Base-by-base conservation (phyloP, 2,329 filamentous ascomycete genomes). In the Cladosporium oxysporum region DNA sequence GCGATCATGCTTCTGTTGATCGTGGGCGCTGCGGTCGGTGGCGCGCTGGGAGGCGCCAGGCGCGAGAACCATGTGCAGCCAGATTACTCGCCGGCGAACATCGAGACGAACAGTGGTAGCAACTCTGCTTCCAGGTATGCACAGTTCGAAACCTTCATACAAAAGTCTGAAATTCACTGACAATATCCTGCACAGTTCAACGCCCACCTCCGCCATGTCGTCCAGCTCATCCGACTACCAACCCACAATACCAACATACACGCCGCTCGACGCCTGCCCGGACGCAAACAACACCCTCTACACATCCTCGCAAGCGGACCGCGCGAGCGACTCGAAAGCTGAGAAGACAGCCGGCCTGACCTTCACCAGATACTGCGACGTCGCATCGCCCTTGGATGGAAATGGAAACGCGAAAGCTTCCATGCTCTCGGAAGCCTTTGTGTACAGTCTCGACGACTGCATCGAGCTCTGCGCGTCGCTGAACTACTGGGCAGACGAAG, bases 21-120 rank as follows among this genome's bases (percentile, higher is more conserved):
- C 1, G 72, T 77, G 8, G 76, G 76, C 10, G 76, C 76, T n/a
- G 76, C 76, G 26, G 76, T 77, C 14, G 76, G 76, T 60, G 76
- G 76, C 59, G 76, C 75, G 2, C 73, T 78, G 7, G 76, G 76
- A 11, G 74, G 75, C 2, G 69, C 69, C 37, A 66, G 76, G 62
- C 68, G 73, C 50, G 62, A 72, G 35, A 58, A 69, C 41, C 63
- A 44, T n/a, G 61, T 62, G 21, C 37, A 41, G 26, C 44, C 49
- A n/a, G 55, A 23, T 18, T 29, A 21, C 16, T 65, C 35, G 55
- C 53, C 62, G 29, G 53, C 28, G 26, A 55, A 33, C 8, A 55
- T n/a, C 7, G 52, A 55, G n/a, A 57, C 44, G 7, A 57, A n/a
- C 1, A 11, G 55, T 23, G 31, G n/a, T 35, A 23, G 10, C 21